phyloP scores from a whole-genome alignment of 129 eudicot species.

The Dittrichia graveolens region DNA sequence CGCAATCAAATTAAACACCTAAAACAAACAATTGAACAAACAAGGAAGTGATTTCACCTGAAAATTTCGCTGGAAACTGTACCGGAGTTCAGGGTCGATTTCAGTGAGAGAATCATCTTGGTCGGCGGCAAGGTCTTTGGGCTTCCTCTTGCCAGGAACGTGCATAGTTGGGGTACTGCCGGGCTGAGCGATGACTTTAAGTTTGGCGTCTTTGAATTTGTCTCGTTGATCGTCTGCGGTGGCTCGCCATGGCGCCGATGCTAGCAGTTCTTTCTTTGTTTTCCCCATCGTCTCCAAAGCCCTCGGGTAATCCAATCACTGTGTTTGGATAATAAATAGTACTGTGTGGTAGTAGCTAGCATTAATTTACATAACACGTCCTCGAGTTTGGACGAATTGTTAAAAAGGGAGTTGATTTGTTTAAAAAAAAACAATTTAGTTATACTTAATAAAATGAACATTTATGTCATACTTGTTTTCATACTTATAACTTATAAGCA shows the following conservation, averaged over 20 bases:
- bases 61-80: constrained; percentile 92
- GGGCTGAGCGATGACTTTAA: constrained; percentile 80
- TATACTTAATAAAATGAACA: too few relatives aligned
- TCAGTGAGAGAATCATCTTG: constrained; percentile 58
- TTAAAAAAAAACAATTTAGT: too few relatives aligned
- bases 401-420: not conserved
- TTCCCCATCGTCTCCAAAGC: constrained; percentile 54
- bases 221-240: constrained; percentile 45
- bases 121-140: constrained; percentile 28
- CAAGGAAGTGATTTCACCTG: constrained; percentile 42
- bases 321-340: constrained; percentile 19
- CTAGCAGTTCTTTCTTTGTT: constrained; percentile 75
- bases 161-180: constrained; percentile 89
- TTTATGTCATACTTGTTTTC: too few relatives aligned
- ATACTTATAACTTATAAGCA: too few relatives aligned
- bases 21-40: not conserved
- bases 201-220: constrained; percentile 76
- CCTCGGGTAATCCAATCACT: constrained; percentile 14
- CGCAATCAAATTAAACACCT: not conserved
- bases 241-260: constrained; percentile 95
- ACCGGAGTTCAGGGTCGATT: constrained; percentile 93
- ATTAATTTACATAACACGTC: not conserved
- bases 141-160: constrained; percentile 65
- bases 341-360: not conserved
- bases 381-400: not conserved